Evolutionary conservation across 2,329 filamentous ascomycete genomes (phyloP).

Genomic region (Scedosporium dehoogii): DNA sequence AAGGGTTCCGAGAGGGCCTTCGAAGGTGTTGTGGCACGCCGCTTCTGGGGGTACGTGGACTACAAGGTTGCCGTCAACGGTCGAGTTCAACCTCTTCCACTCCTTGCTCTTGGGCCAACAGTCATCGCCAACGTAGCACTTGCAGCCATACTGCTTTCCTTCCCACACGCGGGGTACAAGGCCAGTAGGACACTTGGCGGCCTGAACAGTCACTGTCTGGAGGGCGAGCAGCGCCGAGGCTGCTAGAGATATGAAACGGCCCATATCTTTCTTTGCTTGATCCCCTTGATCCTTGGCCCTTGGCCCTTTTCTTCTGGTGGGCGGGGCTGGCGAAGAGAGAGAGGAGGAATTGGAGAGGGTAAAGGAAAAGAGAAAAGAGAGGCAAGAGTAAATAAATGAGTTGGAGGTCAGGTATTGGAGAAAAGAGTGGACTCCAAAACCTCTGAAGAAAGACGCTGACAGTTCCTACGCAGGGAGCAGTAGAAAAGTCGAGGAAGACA

Average conservation of each 20-base stretch:
- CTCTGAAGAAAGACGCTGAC: not conserved
- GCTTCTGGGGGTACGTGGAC: slow-evolving; percentile 20
- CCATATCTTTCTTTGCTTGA: not conserved
- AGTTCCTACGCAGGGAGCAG: too few species aligned
- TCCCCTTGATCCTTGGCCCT: not conserved
- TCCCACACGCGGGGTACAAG: slow-evolving; percentile 14
- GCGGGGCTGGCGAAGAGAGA: not conserved
- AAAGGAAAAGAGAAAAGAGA: not conserved
- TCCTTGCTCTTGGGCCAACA: slow-evolving; percentile 19
- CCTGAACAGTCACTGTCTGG: not conserved
- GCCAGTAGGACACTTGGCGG: not conserved
- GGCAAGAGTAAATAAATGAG: not conserved
- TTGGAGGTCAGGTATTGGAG: too few species aligned
- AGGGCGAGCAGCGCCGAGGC: not conserved
- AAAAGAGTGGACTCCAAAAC: not conserved
- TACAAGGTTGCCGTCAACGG: slow-evolving; percentile 24
- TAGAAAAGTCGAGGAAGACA: too few species aligned
- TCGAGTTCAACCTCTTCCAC: slow-evolving; percentile 22
- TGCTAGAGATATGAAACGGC: not conserved
- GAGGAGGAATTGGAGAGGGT: not conserved
- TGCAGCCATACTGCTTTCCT: slow-evolving; percentile 19
- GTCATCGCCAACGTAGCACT: slow-evolving; percentile 20
- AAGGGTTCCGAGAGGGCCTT: slow-evolving; percentile 24
- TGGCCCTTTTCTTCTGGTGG: not conserved
- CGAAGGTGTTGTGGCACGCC: slow-evolving; percentile 25